phyloP scores from a whole-genome alignment of 1,284 basidiomycete genomes.

The Puccinia polysora region DNA sequence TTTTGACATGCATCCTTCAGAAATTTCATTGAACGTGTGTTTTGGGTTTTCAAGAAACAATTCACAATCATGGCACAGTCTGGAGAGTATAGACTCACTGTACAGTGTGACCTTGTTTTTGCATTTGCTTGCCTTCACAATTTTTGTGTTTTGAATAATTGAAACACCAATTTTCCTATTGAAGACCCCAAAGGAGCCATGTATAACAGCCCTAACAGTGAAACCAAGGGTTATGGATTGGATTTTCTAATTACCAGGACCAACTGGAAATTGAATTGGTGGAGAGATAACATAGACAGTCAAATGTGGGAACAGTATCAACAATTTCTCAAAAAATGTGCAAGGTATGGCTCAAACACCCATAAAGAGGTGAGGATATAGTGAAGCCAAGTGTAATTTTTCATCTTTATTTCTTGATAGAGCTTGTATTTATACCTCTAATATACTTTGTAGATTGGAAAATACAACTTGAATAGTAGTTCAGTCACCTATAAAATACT shows the following conservation, averaged over 20 bases:
- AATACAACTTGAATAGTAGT: too few relatives aligned
- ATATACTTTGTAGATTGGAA: too few relatives aligned
- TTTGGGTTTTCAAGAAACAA: not conserved
- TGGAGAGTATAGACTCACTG: not conserved
- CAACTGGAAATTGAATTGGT: not conserved
- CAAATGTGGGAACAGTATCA: not conserved
- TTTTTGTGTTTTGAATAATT: not conserved
- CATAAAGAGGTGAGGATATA: too few relatives aligned
- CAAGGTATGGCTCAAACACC: not conserved
- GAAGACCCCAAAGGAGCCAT: too few relatives aligned
- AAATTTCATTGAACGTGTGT: not conserved
- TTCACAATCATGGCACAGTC: not conserved
- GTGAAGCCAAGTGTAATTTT: not conserved
- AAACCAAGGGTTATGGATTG: too few relatives aligned
- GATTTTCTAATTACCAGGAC: too few relatives aligned
- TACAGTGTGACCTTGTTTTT: not conserved
- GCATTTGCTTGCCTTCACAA: not conserved
- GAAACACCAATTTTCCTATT: not conserved
- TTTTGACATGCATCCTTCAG: not conserved
- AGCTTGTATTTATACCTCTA: too few relatives aligned
- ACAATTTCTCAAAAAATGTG: not conserved
- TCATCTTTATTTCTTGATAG: too few relatives aligned
- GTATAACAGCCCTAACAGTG: too few relatives aligned
- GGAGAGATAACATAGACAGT: not conserved
- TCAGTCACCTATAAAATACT: too few relatives aligned